These are phyloP conservation scores for Aspergillus latus DNA, from an alignment of 2,329 filamentous ascomycete species.

Conservation along the genomic window DNA sequence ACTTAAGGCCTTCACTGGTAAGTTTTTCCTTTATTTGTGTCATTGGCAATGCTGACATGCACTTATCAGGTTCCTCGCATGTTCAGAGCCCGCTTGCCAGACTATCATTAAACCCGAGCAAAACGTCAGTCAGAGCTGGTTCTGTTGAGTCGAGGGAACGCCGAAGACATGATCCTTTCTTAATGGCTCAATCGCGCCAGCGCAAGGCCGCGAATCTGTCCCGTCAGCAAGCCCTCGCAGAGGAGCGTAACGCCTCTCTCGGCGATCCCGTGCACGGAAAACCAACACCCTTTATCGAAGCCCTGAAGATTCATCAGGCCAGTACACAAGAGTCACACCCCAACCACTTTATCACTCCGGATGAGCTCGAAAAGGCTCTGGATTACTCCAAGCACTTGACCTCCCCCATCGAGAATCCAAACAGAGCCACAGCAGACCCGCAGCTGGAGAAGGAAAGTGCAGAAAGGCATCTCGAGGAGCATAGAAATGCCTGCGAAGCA, in stretches of 20 bases:
- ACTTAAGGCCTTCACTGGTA: constrained; percentile 62
- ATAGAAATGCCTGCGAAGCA: constrained; percentile 70
- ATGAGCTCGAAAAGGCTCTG: constrained; percentile 67
- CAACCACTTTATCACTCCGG: constrained; percentile 72
- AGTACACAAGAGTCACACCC: constrained; percentile 47
- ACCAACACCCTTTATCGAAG: constrained; percentile 72
- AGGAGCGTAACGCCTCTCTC: constrained; percentile 62
- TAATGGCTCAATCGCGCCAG: constrained; percentile 75
- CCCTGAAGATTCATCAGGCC: constrained; percentile 26
- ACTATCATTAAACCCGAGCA: constrained; percentile 54
- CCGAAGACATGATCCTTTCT: constrained; percentile 75
- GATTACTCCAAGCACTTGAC: constrained; percentile 66
- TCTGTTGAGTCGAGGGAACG: constrained; percentile 64
- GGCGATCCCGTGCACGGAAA: constrained; percentile 80
- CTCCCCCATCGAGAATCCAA: constrained; percentile 33
- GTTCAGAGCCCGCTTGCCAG: constrained; percentile 48
- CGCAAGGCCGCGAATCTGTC: constrained; percentile 80
- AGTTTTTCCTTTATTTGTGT: constrained; percentile 28
- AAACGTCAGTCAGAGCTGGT: constrained; percentile 61
- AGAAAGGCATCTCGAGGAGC: constrained; percentile 54
- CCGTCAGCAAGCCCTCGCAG: constrained; percentile 67
- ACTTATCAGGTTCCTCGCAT: constrained; percentile 30
- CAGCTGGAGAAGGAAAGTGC: constrained; percentile 39
- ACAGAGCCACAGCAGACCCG: constrained; percentile 37
- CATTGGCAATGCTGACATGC: constrained; percentile 15